Evolutionary conservation across 208 protist genomes (phyloP).

Genomic region (Trypanosoma scelopori): DNA sequence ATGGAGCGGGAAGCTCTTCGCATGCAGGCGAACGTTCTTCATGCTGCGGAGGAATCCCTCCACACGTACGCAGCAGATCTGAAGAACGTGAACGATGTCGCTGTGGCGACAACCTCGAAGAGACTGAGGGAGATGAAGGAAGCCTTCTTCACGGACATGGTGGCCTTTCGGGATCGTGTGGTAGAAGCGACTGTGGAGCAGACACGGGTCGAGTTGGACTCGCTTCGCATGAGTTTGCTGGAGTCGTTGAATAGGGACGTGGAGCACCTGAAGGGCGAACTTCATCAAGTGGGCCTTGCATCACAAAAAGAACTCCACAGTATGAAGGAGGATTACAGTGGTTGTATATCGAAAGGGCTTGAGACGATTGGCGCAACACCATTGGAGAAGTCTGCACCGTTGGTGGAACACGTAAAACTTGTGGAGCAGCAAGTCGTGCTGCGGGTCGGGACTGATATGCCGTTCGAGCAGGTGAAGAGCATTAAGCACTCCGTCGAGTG

Average conservation of each 20-base stretch:
- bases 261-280: constrained; percentile 34
- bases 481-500: constrained; percentile 3
- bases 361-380: constrained; percentile 25
- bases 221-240: constrained; percentile 42
- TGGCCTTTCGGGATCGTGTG: constrained; percentile 46
- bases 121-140: constrained; percentile 48
- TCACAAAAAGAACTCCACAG: constrained; percentile 36
- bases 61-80: constrained; percentile 61
- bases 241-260: constrained; percentile 37
- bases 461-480: constrained; percentile 33
- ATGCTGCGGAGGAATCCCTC: constrained; percentile 58
- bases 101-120: constrained; percentile 59
- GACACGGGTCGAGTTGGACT: constrained; percentile 51
- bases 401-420: constrained; percentile 33
- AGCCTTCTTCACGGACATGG: constrained; percentile 46
- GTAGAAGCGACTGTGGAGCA: constrained; percentile 37
- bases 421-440: constrained; percentile 33
- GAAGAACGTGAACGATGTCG: constrained; percentile 59
- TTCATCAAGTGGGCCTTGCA: constrained; percentile 40
- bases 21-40: constrained; percentile 45
- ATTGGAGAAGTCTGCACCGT: constrained; percentile 30
- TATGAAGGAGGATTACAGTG: constrained; percentile 38
- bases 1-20: not conserved
- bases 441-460: constrained; percentile 25
- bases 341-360: constrained; percentile 44